Conservation (phyloP, 108 stramenopile genomes). For the Cyclotella sp. region DNA sequence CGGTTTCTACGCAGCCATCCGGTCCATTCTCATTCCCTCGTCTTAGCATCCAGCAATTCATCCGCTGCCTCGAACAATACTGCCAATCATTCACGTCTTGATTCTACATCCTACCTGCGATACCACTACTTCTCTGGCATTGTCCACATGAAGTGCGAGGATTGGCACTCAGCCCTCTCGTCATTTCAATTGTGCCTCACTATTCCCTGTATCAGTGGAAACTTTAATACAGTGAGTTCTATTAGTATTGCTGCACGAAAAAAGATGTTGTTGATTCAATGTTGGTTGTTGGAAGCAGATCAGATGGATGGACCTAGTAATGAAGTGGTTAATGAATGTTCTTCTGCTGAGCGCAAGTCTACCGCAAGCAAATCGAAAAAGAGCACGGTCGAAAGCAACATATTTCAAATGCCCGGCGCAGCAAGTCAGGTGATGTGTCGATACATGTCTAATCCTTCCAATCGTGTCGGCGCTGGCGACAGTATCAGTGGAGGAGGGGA, state of each 20-base stretch:
- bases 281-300: constrained; percentile 44
- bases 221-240: constrained; percentile 28
- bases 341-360: neutral
- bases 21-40: constrained; percentile 1
- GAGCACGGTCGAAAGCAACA: constrained; percentile 21
- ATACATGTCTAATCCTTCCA: constrained; percentile 37
- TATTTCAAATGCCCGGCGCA: constrained; percentile 37
- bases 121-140: constrained; percentile 74
- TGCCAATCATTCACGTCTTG: neutral
- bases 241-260: constrained; percentile 74
- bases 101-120: constrained; percentile 49
- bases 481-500: neutral
- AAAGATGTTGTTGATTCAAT: constrained; percentile 69
- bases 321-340: neutral
- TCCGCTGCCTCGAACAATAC: neutral
- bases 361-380: constrained; percentile 6
- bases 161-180: constrained; percentile 60
- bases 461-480: constrained; percentile 30
- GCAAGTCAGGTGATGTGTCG: constrained; percentile 31
- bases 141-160: constrained; percentile 63
- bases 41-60: neutral
- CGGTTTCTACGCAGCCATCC: constrained; percentile 37
- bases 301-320: constrained; percentile 24
- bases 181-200: constrained; percentile 73
- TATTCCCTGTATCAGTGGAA: constrained; percentile 44